Evolutionary conservation across 1,284 basidiomycete genomes (phyloP), one percentile per base, ranked within the genome.

Genomic region (Coniferiporia weirii): DNA sequence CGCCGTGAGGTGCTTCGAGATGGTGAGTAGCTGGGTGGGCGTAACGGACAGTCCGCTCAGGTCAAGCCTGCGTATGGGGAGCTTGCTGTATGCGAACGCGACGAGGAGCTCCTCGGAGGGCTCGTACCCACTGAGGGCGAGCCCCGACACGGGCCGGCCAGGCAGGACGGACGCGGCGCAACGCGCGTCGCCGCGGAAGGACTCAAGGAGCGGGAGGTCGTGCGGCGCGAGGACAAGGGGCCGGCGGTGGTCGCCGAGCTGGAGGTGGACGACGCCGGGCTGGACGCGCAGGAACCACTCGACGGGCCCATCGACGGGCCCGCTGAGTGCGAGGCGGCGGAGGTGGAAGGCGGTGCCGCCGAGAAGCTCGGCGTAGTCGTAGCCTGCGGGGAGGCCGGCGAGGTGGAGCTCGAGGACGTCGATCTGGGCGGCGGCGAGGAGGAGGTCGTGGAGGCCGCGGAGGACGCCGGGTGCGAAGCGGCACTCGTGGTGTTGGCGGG

Each of bases 141-240:
- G 79, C 57, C 70, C 69, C 51, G 76, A 75, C 22, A 85, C 79
- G 4, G 83, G 80, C 36, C 84, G 73, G 10, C 81, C 82, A 10
- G 83, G 84, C 55, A 85, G 76, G 57, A 86, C 67, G 9, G 73
- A 71, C 51, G 81, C 81, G 1, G 84, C 83, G n/a, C 80, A 74
- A 66, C 75, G 74, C 56, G 83, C 76, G 48, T 77, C 76, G 59
- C 84, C 84, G 61, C 82, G 82, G 74, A 85, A 86, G 52, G 77
- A 75, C 19, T 72, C 64, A 40, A 86, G 75, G 52, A 65, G 63
- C 8, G 79, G 77, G 34, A 84, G 71, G 61, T 78, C 75, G 59
- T 63, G 59, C 22, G 75, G 65, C 20, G 73, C 70, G 34, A 83
- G 71, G 20, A 59, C 52, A 32, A 78, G 66, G n/a, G 66, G 58